Percentiles rank a stretch among this genome's conserved stretches.
Conservation (phyloP, 1,284 basidiomycete genomes). For the Ganoderma lingzhi region DNA sequence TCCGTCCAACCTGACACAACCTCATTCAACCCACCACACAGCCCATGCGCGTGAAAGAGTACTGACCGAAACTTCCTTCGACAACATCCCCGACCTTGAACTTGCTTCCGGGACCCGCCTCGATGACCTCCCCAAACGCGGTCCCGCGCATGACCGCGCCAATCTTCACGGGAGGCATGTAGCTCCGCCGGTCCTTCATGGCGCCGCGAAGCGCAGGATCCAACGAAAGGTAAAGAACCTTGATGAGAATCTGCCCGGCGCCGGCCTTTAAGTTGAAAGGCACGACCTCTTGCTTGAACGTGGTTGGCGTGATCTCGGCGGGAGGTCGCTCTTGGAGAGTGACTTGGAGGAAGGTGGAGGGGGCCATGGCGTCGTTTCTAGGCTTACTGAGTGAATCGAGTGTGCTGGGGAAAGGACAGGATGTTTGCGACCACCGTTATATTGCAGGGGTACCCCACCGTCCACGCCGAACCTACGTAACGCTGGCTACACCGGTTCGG, state of each 20-base stretch:
- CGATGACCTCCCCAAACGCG: slow-evolving; percentile 76
- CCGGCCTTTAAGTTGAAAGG: slow-evolving; percentile 64
- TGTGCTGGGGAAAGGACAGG: not conserved
- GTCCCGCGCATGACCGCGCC: slow-evolving; percentile 84
- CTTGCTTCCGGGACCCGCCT: slow-evolving; percentile 59
- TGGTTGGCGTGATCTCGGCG: slow-evolving; percentile 69
- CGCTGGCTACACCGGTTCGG: slow-evolving; percentile 7
- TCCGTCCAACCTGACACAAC: slow-evolving; percentile 77
- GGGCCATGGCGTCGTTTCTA: slow-evolving; percentile 36
- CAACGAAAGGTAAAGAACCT: slow-evolving; percentile 78
- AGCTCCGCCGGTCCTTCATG: slow-evolving; percentile 75
- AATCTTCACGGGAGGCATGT: slow-evolving; percentile 79
- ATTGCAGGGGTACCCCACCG: not conserved
- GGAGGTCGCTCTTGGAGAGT: slow-evolving; percentile 79
- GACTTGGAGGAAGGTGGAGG: slow-evolving; percentile 65
- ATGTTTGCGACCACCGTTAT: slow-evolving; percentile 1
- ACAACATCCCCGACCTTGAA: slow-evolving; percentile 77
- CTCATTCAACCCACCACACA: not conserved
- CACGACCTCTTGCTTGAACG: slow-evolving; percentile 72
- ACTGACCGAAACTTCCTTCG: slow-evolving; percentile 62
- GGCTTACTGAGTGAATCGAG: not conserved
- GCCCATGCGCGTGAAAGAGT: not conserved
- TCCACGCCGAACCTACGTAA: not conserved
- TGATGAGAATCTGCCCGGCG: slow-evolving; percentile 70
- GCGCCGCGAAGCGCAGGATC: slow-evolving; percentile 91